Conservation (phyloP, 306 rosid genomes). For the Quercus engelmannii region DNA sequence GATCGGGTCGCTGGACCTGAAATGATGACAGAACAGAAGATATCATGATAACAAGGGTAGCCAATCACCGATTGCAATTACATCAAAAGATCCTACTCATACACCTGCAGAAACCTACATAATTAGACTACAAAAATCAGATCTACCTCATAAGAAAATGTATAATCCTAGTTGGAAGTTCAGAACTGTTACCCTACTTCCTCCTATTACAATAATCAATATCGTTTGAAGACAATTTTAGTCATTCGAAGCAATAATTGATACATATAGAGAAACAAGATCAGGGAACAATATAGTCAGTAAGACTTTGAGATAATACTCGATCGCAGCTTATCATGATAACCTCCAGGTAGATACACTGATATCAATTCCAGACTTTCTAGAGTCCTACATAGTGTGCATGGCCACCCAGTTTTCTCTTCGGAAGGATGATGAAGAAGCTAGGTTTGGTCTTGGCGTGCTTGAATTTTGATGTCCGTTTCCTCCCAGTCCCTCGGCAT, state of each 20-base stretch:
- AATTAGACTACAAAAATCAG: constrained; percentile 53
- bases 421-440: constrained; percentile 41
- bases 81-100: constrained; percentile 46
- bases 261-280: constrained; percentile 22
- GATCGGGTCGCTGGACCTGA: too few relatives aligned
- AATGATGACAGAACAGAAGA: too few relatives aligned
- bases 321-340: background rate
- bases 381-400: constrained; percentile 54
- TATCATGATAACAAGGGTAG: too few relatives aligned
- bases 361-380: constrained; percentile 67
- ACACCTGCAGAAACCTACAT: constrained; percentile 41
- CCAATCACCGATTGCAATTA: constrained; percentile 22
- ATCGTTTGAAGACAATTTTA: constrained; percentile 20
- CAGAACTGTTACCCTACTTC: constrained; percentile 34
- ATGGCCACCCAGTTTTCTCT: constrained; percentile 78
- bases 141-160: constrained; percentile 39
- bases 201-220: constrained; percentile 15
- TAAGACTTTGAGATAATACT: background rate
- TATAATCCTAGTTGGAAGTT: constrained; percentile 34
- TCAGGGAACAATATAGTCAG: constrained; percentile 38
- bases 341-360: constrained; percentile 73
- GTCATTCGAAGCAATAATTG: constrained; percentile 31
- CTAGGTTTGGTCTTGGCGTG: constrained; percentile 33
- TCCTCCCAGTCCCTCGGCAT: constrained; percentile 47
- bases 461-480: constrained; percentile 49